Conservation (phyloP, 108 stramenopile species). For the Cyclotella sp. region DNA sequence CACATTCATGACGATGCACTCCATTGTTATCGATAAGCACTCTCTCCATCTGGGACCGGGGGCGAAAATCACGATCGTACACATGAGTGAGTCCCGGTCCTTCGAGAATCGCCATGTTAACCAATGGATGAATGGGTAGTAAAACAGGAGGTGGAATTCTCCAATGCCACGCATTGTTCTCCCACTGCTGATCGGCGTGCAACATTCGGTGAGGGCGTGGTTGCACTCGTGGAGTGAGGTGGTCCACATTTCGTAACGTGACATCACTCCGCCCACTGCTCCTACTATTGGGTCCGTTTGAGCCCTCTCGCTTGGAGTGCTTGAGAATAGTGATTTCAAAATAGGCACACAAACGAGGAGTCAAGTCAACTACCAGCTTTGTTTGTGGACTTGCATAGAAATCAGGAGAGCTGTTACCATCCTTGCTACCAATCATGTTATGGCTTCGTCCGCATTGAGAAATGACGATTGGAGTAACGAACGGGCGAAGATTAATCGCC, state of each 20-base stretch:
- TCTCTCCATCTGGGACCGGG: too few species aligned
- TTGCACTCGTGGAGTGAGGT: background rate
- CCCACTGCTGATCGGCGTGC: background rate
- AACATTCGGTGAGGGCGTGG: background rate
- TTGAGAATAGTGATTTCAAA: slow-evolving; percentile 76
- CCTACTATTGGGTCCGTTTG: background rate
- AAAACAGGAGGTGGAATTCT: background rate
- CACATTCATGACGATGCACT: slow-evolving; percentile 54
- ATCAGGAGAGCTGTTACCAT: background rate
- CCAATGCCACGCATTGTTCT: background rate
- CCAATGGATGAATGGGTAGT: background rate
- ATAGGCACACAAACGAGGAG: slow-evolving; percentile 72
- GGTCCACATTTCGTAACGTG: too few species aligned
- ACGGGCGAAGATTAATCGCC: slow-evolving; percentile 25
- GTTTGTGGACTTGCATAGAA: background rate
- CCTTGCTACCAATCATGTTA: background rate
- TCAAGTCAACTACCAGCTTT: slow-evolving; percentile 53
- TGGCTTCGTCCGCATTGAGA: background rate
- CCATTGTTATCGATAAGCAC: background rate
- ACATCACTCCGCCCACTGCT: background rate
- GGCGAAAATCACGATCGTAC: too few species aligned
- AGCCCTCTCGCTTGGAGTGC: slow-evolving; percentile 1
- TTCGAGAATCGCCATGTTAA: background rate
- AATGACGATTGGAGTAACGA: slow-evolving; percentile 57
- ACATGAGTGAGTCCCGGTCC: background rate